These are phyloP conservation scores for Trichocladium uniseriatum DNA, from an alignment of 495 filamentous ascomycete genomes.

Conservation along the genomic window DNA sequence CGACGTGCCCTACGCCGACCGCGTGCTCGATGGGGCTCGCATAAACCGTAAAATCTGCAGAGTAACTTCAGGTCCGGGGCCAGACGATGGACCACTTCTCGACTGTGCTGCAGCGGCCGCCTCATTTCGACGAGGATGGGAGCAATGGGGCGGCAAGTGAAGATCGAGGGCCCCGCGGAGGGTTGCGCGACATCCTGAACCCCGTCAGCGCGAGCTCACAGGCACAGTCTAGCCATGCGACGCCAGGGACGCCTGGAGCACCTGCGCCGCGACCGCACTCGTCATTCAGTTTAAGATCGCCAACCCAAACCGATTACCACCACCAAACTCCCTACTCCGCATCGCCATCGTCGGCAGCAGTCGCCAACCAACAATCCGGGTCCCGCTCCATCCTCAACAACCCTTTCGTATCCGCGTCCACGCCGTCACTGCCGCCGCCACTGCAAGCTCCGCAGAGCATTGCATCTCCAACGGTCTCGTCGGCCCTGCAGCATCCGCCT, in stretches of 20 bases:
- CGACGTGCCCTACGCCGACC: constrained; percentile 11
- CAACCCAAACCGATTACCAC: constrained; percentile 33
- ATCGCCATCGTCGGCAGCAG: constrained; percentile 17
- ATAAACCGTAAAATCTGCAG: constrained; percentile 19
- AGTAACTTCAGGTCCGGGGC: constrained; percentile 11
- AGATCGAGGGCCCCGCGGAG: constrained; percentile 24
- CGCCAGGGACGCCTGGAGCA: constrained; percentile 15
- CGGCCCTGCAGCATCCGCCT: constrained; percentile 14
- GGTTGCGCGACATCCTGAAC: constrained; percentile 33
- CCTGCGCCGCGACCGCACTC: constrained; percentile 23
- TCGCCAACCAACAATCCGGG: constrained; percentile 15
- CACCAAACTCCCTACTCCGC: constrained; percentile 21
- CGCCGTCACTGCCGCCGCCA: constrained; percentile 17
- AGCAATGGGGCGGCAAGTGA: constrained; percentile 22
- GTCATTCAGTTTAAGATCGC: constrained; percentile 31
- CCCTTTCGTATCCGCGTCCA: constrained; percentile 22
- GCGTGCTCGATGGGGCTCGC: constrained; percentile 22
- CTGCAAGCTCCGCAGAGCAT: constrained; percentile 22
- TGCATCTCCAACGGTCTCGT: constrained; percentile 9
- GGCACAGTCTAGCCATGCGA: constrained; percentile 5
- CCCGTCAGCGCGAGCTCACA: constrained; percentile 26
- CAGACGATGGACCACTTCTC: constrained; percentile 36
- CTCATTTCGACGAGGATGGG: constrained; percentile 32
- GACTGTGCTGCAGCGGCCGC: constrained; percentile 37
- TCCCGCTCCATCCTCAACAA: constrained; percentile 28